Evolutionary conservation across 805 yeast genomes (phyloP).

Genomic region (Sporopachydermia quercuum): DNA sequence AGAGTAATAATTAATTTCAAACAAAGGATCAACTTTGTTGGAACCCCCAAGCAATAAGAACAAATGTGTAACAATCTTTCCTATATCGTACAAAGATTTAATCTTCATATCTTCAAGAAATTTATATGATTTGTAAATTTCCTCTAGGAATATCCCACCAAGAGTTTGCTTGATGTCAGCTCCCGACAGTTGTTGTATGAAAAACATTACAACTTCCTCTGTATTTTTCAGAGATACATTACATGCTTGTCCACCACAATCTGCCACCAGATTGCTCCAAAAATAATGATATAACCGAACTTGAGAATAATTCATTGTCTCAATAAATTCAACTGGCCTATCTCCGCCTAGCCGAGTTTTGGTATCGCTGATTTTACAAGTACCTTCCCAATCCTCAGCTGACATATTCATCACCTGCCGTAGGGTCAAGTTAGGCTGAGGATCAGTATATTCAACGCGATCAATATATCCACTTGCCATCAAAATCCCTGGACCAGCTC

Average conservation of each 20-base stretch:
- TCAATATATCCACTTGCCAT: conserved; percentile 1
- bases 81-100: background rate
- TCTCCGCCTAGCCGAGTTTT: background rate
- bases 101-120: background rate
- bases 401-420: background rate
- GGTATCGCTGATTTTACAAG: background rate
- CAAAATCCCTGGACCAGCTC: background rate
- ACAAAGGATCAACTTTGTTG: too few relatives aligned
- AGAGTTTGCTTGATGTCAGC: background rate
- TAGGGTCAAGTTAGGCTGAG: background rate
- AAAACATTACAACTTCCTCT: background rate
- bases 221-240: background rate
- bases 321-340: background rate
- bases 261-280: background rate
- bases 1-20: too few relatives aligned
- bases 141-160: background rate
- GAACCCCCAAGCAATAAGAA: too few relatives aligned
- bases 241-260: background rate
- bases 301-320: background rate
- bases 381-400: background rate
- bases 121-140: background rate
- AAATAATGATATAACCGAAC: background rate
- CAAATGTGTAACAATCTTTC: too few relatives aligned
- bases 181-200: background rate
- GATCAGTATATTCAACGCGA: background rate